phyloP scores from a whole-genome alignment of 2,329 filamentous ascomycete species.

The Xylariaceae sp. region DNA sequence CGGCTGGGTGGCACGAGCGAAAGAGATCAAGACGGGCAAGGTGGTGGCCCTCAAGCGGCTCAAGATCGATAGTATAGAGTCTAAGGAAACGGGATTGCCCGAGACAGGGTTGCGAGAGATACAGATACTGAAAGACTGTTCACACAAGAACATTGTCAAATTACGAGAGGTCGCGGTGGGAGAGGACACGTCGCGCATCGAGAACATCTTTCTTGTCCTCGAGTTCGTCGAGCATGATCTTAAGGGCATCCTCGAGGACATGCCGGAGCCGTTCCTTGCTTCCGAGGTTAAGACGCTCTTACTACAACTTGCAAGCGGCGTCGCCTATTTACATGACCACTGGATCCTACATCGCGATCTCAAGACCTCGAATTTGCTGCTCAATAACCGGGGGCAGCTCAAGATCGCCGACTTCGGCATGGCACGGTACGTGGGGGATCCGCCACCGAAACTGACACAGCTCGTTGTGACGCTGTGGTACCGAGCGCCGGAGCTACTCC shows the following conservation, averaged over 20 bases:
- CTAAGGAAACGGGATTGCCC: slow-evolving; percentile 69
- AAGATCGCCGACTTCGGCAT: slow-evolving; percentile 99
- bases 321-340: slow-evolving; percentile 84
- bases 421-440: slow-evolving; percentile 86
- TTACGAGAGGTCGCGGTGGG: slow-evolving; percentile 86
- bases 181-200: slow-evolving; percentile 47
- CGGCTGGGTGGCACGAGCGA: slow-evolving; percentile 88
- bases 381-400: slow-evolving; percentile 93
- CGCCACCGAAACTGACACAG: slow-evolving; percentile 80
- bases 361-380: slow-evolving; percentile 91
- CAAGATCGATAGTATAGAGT: slow-evolving; percentile 78
- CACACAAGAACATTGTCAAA: slow-evolving; percentile 82
- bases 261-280: slow-evolving; percentile 90
- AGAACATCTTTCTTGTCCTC: slow-evolving; percentile 89
- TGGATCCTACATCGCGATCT: slow-evolving; percentile 95
- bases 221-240: slow-evolving; percentile 98
- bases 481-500: slow-evolving; percentile 85
- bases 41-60: slow-evolving; percentile 93
- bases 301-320: slow-evolving; percentile 79
- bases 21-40: slow-evolving; percentile 73
- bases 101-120: slow-evolving; percentile 95
- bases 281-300: slow-evolving; percentile 93
- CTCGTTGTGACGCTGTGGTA: slow-evolving; percentile 98
- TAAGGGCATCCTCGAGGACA: slow-evolving; percentile 89
- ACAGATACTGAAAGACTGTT: slow-evolving; percentile 81